Percentiles rank a stretch among this genome's conserved stretches.
Evolutionary conservation across 805 yeast species (phyloP).

Genomic region (Sugiyamaella qingdaonensis): DNA sequence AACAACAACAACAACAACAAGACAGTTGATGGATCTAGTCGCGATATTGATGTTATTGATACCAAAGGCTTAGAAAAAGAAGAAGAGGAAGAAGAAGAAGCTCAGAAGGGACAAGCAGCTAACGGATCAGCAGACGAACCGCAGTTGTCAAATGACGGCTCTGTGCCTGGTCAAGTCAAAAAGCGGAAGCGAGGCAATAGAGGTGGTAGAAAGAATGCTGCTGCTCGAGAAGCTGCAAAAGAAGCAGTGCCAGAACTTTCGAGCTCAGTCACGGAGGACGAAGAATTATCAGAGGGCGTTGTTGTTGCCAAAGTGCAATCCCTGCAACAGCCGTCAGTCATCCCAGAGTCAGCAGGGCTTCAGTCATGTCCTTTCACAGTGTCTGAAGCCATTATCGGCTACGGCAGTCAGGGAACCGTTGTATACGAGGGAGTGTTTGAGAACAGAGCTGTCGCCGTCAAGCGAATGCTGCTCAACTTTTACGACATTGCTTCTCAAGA

Average conservation of each 20-base stretch:
- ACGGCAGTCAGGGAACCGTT: slow-evolving; percentile 95
- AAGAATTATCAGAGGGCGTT: slow-evolving; percentile 5
- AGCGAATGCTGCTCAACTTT: slow-evolving; percentile 87
- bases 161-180: slow-evolving; percentile 31
- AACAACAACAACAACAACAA: background rate
- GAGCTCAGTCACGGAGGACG: slow-evolving; percentile 1
- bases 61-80: background rate
- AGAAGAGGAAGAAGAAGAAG: background rate
- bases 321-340: slow-evolving; percentile 3
- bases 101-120: slow-evolving; percentile 24
- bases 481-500: slow-evolving; percentile 93
- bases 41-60: background rate
- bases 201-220: slow-evolving; percentile 62
- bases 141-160: slow-evolving; percentile 15
- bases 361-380: slow-evolving; percentile 36
- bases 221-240: slow-evolving; percentile 6
- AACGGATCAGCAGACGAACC: slow-evolving; percentile 23
- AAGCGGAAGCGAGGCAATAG: slow-evolving; percentile 80
- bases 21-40: slow-evolving; percentile 1
- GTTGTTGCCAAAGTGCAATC: background rate
- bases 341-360: slow-evolving; percentile 9
- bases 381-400: slow-evolving; percentile 77
- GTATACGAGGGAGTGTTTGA: slow-evolving; percentile 89
- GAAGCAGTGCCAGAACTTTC: background rate
- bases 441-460: slow-evolving; percentile 91